These are phyloP conservation scores for Stylosanthes scabra DNA, from an alignment of 331 rosid species.

Conservation along the genomic window DNA sequence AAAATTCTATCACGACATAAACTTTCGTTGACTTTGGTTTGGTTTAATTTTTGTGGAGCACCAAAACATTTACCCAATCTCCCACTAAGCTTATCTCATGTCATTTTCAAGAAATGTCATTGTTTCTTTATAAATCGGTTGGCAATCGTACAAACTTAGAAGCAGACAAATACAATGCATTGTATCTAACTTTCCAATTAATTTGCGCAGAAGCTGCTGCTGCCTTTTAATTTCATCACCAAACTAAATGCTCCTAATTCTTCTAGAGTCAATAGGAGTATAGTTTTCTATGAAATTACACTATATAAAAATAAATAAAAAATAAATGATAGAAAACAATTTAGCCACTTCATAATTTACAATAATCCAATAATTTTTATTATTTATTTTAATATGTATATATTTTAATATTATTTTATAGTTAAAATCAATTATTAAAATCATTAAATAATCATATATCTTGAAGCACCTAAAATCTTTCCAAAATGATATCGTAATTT, in stretches of 20 bases:
- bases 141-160: not conserved
- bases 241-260: not conserved
- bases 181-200: slow-evolving; percentile 7
- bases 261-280: no score
- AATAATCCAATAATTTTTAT: no score
- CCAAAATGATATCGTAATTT: no score
- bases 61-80: not conserved
- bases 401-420: no score
- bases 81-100: not conserved
- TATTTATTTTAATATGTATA: no score
- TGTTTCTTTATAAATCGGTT: not conserved
- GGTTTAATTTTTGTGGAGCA: not conserved
- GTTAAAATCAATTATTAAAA: no score
- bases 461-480: no score
- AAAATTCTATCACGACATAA: not conserved
- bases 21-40: not conserved
- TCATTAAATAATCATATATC: no score
- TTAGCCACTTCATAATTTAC: no score
- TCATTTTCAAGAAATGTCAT: slow-evolving; percentile 1
- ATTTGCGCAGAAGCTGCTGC: not conserved
- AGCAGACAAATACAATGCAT: slow-evolving; percentile 25
- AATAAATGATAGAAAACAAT: no score
- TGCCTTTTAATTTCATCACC: not conserved
- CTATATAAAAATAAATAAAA: no score
- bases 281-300: no score